These are phyloP conservation scores for Chamaenerion angustifolium DNA, from an alignment of 345 rosid genomes.

Conservation along the genomic window DNA sequence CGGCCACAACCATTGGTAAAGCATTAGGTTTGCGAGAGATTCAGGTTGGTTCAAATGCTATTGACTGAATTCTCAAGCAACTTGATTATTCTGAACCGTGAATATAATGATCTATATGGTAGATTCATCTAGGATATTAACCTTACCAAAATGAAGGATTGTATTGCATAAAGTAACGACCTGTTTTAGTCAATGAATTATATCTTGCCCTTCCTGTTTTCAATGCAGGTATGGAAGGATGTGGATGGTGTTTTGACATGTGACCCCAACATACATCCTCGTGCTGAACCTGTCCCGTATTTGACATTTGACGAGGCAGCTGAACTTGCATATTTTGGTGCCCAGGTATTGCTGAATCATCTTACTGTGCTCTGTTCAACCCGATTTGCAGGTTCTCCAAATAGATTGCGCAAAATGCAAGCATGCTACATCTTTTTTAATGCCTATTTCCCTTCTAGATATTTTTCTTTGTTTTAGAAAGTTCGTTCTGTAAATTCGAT, in stretches of 20 bases:
- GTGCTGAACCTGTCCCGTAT: conserved; percentile 71
- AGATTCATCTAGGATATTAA: too few relatives aligned
- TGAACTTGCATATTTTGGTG: conserved; percentile 98
- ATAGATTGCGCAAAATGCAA: neutral
- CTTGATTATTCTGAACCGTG: too few relatives aligned
- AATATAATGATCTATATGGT: too few relatives aligned
- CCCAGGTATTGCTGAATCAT: conserved; percentile 45
- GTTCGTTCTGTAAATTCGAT: neutral
- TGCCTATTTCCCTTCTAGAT: too few relatives aligned
- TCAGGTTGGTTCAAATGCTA: conserved; percentile 42
- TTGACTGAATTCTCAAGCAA: neutral
- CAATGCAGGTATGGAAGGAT: conserved; percentile 92
- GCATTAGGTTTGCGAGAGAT: conserved; percentile 87
- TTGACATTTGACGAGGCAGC: conserved; percentile 98
- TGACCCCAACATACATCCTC: conserved; percentile 73
- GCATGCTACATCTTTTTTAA: neutral
- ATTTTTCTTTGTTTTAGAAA: neutral
- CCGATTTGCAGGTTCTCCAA: neutral
- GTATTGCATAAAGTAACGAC: neutral
- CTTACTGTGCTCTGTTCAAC: neutral
- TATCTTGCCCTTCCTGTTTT: conserved; percentile 1
- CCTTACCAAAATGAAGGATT: too few relatives aligned
- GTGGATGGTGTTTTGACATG: conserved; percentile 99
- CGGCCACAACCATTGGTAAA: conserved; percentile 97
- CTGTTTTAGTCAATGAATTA: neutral